These are phyloP conservation scores for Coccomyxa sp. DNA, from an alignment of 139 green algal species.

Conservation along the genomic window DNA sequence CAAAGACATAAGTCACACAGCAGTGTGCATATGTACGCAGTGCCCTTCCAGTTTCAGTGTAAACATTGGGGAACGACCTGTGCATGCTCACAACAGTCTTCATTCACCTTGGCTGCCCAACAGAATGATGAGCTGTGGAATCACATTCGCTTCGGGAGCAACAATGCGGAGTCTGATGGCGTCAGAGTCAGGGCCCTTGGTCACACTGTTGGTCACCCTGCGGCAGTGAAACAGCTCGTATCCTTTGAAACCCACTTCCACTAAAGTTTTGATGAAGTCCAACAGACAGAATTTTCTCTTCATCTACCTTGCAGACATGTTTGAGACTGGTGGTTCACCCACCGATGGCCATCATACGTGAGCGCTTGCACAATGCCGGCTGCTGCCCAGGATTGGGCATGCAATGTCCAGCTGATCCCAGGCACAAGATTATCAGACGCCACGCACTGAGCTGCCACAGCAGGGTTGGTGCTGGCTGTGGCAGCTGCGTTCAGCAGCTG, in stretches of 20 bases:
- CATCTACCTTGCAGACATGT: neutral
- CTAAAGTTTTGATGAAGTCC: neutral
- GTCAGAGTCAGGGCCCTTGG: neutral
- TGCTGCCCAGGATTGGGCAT: neutral
- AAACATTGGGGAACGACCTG: too few relatives aligned
- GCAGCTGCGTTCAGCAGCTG: neutral
- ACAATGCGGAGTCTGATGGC: neutral
- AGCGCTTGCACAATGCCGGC: neutral
- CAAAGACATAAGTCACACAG: too few relatives aligned
- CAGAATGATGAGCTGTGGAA: neutral
- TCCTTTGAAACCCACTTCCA: neutral
- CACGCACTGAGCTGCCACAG: neutral
- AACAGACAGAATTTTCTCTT: neutral
- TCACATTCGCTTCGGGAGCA: neutral
- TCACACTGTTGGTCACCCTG: neutral
- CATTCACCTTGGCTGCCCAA: neutral
- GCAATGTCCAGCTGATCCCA: neutral
- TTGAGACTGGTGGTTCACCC: neutral
- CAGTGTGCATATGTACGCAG: too few relatives aligned
- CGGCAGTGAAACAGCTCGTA: neutral
- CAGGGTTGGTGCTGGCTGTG: neutral
- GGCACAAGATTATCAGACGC: neutral
- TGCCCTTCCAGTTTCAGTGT: too few relatives aligned
- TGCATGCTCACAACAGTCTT: too few relatives aligned
- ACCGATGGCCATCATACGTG: neutral